Conservation (phyloP, 2,329 filamentous ascomycete species). For the Nemania bipapillata region DNA sequence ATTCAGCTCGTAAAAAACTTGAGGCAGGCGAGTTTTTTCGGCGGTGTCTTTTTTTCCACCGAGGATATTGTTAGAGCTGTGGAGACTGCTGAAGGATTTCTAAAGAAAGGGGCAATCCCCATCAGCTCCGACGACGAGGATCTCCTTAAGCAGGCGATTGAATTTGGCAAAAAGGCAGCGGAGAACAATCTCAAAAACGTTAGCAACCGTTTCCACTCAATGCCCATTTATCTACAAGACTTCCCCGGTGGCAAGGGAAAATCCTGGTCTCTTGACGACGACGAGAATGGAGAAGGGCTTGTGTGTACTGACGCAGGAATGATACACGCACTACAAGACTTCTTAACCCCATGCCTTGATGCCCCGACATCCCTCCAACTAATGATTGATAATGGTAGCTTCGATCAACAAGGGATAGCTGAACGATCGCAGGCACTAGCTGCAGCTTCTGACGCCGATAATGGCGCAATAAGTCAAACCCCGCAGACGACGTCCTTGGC, state of each 20-base stretch:
- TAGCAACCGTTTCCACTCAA: slow-evolving; percentile 77
- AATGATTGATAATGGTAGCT: slow-evolving; percentile 60
- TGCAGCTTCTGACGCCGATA: slow-evolving; percentile 39
- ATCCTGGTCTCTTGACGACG: slow-evolving; percentile 74
- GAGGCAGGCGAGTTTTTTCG: slow-evolving; percentile 85
- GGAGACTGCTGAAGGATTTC: slow-evolving; percentile 73
- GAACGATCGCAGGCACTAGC: slow-evolving; percentile 53
- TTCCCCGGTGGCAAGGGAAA: slow-evolving; percentile 71
- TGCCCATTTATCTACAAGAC: slow-evolving; percentile 76
- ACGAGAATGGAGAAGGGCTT: slow-evolving; percentile 58
- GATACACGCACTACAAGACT: slow-evolving; percentile 64
- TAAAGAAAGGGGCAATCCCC: slow-evolving; percentile 68
- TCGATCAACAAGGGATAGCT: slow-evolving; percentile 54
- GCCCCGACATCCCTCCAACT: slow-evolving; percentile 59
- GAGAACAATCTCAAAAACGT: slow-evolving; percentile 71
- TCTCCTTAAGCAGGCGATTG: slow-evolving; percentile 72
- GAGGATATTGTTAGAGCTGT: slow-evolving; percentile 72
- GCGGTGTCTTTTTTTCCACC: slow-evolving; percentile 77
- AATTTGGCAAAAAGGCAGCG: slow-evolving; percentile 69
- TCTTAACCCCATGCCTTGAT: slow-evolving; percentile 59
- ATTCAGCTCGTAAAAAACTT: slow-evolving; percentile 79
- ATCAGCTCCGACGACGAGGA: slow-evolving; percentile 70
- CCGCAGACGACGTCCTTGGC: slow-evolving; percentile 42
- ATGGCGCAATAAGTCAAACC: slow-evolving; percentile 32
- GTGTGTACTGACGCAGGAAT: slow-evolving; percentile 63